phyloP scores from a whole-genome alignment of 2,329 filamentous ascomycete species.

The Penicillium expansum region DNA sequence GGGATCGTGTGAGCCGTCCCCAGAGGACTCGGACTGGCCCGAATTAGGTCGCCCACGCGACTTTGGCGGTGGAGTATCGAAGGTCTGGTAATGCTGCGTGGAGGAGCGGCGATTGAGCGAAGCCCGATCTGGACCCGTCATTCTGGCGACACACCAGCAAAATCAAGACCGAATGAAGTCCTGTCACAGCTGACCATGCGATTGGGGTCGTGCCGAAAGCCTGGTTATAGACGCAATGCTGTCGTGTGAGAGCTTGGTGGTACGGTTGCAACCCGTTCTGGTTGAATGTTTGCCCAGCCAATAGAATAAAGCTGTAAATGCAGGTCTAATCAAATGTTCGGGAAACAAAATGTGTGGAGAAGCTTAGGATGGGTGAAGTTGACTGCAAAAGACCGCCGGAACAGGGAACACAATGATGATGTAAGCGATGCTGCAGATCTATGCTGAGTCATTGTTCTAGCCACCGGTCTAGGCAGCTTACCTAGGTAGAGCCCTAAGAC shows the following conservation, averaged over 20 bases:
- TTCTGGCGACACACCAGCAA: conserved; percentile 14
- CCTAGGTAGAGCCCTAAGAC: neutral
- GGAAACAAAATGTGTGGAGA: neutral
- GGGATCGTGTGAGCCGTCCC: conserved; percentile 27
- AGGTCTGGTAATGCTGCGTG: conserved; percentile 50
- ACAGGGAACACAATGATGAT: conserved; percentile 14
- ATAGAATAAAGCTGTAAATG: neutral
- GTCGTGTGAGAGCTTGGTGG: conserved; percentile 5
- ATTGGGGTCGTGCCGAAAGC: conserved; percentile 7
- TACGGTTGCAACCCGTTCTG: neutral
- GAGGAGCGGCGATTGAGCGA: conserved; percentile 43
- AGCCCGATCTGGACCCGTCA: conserved; percentile 31
- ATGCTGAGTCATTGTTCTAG: conserved; percentile 16
- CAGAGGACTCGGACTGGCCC: conserved; percentile 42
- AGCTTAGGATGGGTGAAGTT: neutral
- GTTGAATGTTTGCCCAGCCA: no score
- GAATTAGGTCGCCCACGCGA: conserved; percentile 46
- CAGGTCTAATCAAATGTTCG: neutral
- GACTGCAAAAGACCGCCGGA: conserved; percentile 1
- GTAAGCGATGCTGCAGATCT: conserved; percentile 15
- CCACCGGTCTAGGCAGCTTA: no score
- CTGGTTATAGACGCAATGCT: conserved; percentile 4
- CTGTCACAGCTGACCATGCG: conserved; percentile 8
- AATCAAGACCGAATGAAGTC: neutral
- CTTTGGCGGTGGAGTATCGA: conserved; percentile 47